Evolutionary conservation across 345 rosid genomes (phyloP).

Genomic region (Lepidium sativum): DNA sequence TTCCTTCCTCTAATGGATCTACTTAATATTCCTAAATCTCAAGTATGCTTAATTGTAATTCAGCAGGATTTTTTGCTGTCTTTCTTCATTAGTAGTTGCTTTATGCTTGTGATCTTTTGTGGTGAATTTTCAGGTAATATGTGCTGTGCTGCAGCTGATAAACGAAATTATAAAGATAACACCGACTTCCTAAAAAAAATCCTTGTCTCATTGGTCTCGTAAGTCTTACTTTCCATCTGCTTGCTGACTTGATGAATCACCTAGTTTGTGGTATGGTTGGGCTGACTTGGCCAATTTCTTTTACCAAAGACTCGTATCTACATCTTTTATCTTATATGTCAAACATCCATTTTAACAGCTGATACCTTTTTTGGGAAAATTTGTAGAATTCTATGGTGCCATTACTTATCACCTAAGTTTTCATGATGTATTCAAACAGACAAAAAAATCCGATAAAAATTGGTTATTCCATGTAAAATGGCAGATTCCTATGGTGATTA

Average conservation of each 20-base stretch:
- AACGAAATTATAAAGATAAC: conserved; percentile 80
- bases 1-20: conserved; percentile 84
- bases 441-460: background rate
- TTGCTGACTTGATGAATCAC: conserved; percentile 4
- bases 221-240: conserved; percentile 27
- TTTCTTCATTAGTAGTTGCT: background rate
- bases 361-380: background rate
- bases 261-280: background rate
- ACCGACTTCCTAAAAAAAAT: conserved; percentile 80
- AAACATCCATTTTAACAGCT: background rate
- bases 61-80: conserved; percentile 1
- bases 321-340: background rate
- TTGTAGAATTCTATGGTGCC: background rate
- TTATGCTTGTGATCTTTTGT: conserved; percentile 11
- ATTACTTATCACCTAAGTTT: background rate
- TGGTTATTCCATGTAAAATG: conserved; percentile 10
- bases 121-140: conserved; percentile 56
- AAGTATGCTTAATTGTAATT: conserved; percentile 41
- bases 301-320: background rate
- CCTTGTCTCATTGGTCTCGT: conserved; percentile 95
- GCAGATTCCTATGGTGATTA: conserved; percentile 80
- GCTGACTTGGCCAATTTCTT: background rate
- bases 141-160: conserved; percentile 85
- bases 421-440: background rate
- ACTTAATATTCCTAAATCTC: conserved; percentile 74